These are phyloP conservation scores for Themeda triandra DNA, from an alignment of 176 grass and related monocot genomes.

Conservation along the genomic window DNA sequence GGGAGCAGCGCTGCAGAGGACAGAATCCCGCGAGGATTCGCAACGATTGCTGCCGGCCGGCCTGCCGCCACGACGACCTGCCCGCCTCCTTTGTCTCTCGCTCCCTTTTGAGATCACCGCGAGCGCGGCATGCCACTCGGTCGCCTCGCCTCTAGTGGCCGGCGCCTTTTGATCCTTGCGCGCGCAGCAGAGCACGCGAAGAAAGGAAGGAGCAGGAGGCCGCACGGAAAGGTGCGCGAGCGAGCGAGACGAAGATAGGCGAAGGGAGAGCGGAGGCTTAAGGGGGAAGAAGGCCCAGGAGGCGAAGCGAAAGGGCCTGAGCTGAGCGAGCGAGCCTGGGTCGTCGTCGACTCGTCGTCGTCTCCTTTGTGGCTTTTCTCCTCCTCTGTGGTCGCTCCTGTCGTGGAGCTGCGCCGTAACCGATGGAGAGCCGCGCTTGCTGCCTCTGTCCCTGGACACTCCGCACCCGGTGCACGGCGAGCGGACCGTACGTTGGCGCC, in stretches of 20 bases:
- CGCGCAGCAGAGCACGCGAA: slow-evolving; percentile 60
- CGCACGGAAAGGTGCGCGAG: slow-evolving; percentile 9
- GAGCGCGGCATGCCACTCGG: not conserved
- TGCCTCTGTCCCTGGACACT: not conserved
- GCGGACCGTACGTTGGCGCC: not conserved
- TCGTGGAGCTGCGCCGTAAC: slow-evolving; percentile 15
- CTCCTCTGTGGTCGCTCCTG: not conserved
- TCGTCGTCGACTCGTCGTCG: not conserved
- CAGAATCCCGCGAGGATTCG: slow-evolving; percentile 33
- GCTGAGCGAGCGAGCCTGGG: not conserved
- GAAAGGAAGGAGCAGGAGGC: slow-evolving; percentile 48
- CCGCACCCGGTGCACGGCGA: not conserved
- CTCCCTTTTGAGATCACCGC: slow-evolving; percentile 28
- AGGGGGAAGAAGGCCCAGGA: not conserved
- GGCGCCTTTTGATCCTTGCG: slow-evolving; percentile 36
- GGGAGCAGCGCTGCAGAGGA: not conserved
- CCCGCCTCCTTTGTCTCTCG: not conserved
- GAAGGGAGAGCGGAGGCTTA: not conserved
- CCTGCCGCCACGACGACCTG: slow-evolving; percentile 12
- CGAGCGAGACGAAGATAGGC: not conserved
- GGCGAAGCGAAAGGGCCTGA: not conserved
- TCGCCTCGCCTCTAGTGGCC: not conserved
- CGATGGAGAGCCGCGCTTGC: not conserved
- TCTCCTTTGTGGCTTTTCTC: not conserved
- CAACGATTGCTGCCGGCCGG: slow-evolving; percentile 14